Evolutionary conservation across 2,329 filamentous ascomycete genomes (phyloP), one percentile per base, ranked within the genome.

Genomic region (Stenocarpella maydis): DNA sequence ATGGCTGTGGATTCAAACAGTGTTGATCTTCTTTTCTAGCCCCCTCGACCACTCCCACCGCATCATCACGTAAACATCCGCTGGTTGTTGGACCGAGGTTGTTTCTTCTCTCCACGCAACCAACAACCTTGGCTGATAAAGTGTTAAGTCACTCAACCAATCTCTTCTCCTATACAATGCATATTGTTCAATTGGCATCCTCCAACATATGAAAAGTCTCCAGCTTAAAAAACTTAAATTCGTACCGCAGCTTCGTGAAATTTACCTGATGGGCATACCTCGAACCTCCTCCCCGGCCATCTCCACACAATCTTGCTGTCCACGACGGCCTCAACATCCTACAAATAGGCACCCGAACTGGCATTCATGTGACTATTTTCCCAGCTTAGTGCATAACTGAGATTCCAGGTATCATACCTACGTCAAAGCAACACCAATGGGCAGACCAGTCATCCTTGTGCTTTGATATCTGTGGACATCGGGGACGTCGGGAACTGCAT

Each of bases 61-160:
- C 41, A 26, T 24, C 52, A 54, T 54, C 58, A 49, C 58, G 58
- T 49, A 63, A 49, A 63, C 58, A 37, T 21, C 58, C 58, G 43
- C 39, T 7, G 2, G n/a, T 19, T 37, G 1, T 63, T 63, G n/a
- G 43, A 43, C 58, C 58, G 58, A 63, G 58, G 43, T 49, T 37
- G 28, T 12, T n/a, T 49, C 17, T 54, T 28, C 28, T 63, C 28
- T 7, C n/a, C 37, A 43, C 12, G n/a, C 10, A 7, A 3, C 9
- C 34, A 19, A 8, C 58, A 14, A 21, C 17, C 6, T 34, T 26
- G 43, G 12, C 26, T 19, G n/a, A 8, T 24, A 49, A 31, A 28
- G 4, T 26, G 19, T 15, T n/a, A 49, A 49, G 14, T 21, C 43
- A 24, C 43, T 37, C 2, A 17, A 37, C n/a, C n/a, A 0, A 9